Conservation (phyloP, 177 flowering plant species). For the Tripterygium wilfordii region DNA sequence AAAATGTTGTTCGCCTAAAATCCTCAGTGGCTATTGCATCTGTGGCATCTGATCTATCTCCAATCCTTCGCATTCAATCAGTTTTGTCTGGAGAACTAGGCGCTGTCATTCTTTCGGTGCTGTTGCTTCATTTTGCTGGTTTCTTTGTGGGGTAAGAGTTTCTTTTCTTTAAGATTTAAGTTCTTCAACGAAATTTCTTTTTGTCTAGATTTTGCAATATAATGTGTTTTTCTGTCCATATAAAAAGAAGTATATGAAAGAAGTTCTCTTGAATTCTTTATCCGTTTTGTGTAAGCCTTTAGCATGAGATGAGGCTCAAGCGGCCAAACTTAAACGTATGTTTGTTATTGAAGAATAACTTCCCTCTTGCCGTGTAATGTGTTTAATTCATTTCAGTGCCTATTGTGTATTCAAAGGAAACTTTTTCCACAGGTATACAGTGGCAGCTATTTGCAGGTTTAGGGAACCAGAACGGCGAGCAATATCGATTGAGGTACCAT, state of each 20-base stretch:
- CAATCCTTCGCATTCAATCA: slow-evolving; percentile 24
- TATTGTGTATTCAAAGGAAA: too few species aligned
- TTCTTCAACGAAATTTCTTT: slow-evolving; percentile 2
- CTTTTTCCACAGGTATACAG: slow-evolving; percentile 43
- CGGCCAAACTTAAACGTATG: too few species aligned
- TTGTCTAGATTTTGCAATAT: too few species aligned
- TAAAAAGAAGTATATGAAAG: too few species aligned
- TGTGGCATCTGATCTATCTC: slow-evolving; percentile 33
- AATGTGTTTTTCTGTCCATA: too few species aligned
- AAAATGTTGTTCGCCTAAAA: slow-evolving; percentile 56
- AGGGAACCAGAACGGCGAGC: slow-evolving; percentile 67
- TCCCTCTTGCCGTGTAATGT: too few species aligned
- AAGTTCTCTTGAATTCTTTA: too few species aligned
- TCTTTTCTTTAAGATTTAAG: too few species aligned
- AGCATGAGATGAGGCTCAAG: too few species aligned
- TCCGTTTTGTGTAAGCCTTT: too few species aligned
- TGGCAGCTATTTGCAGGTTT: slow-evolving; percentile 62
- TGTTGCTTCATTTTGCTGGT: slow-evolving; percentile 66
- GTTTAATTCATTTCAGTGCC: too few species aligned
- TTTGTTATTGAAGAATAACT: too few species aligned
- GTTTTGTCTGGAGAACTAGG: slow-evolving; percentile 64
- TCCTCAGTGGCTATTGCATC: slow-evolving; percentile 37
- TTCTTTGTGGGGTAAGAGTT: slow-evolving; percentile 71
- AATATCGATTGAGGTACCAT: slow-evolving; percentile 67
- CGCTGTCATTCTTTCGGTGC: slow-evolving; percentile 40